Base-by-base conservation (phyloP, 768 basidiomycete genomes). In the Gymnopilus junonius region DNA sequence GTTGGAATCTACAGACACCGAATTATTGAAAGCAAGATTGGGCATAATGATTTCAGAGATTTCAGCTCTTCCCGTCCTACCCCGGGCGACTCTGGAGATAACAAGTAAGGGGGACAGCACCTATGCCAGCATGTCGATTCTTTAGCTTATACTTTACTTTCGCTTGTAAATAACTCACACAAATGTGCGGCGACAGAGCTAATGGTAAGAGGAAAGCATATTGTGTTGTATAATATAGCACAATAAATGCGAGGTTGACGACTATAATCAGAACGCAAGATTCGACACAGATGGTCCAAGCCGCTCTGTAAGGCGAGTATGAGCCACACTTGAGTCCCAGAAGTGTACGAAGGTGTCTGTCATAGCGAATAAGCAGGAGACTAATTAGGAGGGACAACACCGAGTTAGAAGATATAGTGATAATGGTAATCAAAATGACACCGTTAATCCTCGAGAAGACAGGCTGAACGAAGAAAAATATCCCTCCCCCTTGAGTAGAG, bases 201-300 rank as follows among this genome's bases (percentile, higher is more conserved):
- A 62, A 20, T 15, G 61, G 61, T 8, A 62, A 27, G 5, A 62
- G 27, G 15, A 55, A 55, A 10, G 54, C 42, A 23, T 45, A 29
- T 11, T 37, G 43, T 25, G 61, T 56, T 10, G 54, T 34, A 10
- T 55, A 56, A 25, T 55, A 62, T 17, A 62, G 17, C 8, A 65
- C 31, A 15, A 60, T 50, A n/a, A 56, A 58, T 2, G 34, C 14
- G 21, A 35, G 25, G 27, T 55, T 51, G 34, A 45, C 31, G 0
- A 55, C 40, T 37, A 62, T 34, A 27, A 66, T 66, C 3, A 66
- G 31, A 1, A 55, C 61, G 45, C 61, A 66, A 29, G 65, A 66
- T 34, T 66, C 65, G 34, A 66, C 62, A 17, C 65, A 66, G 23
- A 66, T 60, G 4, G 58, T 48, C 14, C 63, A 27, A 20, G 40